Conservation (phyloP, 176 grass and related monocot genomes). For the Musa troglodytarum region DNA sequence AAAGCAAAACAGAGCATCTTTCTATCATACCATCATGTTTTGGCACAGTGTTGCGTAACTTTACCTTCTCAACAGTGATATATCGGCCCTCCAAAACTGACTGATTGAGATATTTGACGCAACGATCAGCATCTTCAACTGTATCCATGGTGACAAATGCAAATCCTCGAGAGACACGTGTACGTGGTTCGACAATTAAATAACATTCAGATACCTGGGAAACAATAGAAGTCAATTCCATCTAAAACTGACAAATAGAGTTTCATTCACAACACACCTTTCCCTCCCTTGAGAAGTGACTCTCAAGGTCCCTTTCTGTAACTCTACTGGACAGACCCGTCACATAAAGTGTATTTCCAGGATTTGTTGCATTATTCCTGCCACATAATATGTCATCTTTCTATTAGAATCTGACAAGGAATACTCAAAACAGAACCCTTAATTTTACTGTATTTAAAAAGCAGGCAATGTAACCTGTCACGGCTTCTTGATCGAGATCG, state of each 20-base stretch:
- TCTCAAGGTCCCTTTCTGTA: constrained; percentile 29
- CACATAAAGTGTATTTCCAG: constrained; percentile 42
- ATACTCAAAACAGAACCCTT: neutral
- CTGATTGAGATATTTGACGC: constrained; percentile 13
- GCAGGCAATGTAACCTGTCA: constrained; percentile 1
- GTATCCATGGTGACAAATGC: constrained; percentile 12
- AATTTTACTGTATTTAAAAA: constrained; percentile 1
- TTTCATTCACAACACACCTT: constrained; percentile 10
- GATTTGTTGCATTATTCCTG: constrained; percentile 21
- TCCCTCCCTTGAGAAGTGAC: constrained; percentile 31
- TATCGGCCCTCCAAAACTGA: constrained; percentile 16
- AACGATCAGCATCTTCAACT: neutral
- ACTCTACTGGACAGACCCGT: constrained; percentile 31
- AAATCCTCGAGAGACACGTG: constrained; percentile 5
- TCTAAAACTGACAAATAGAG: neutral
- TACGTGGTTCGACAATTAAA: constrained; percentile 13
- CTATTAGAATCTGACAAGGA: neutral
- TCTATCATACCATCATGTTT: neutral
- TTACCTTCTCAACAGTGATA: constrained; percentile 16
- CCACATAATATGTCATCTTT: neutral
- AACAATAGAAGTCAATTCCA: neutral
- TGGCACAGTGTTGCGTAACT: neutral
- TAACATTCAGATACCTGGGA: constrained; percentile 8
- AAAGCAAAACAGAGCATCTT: neutral
- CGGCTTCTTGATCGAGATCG: constrained; percentile 14